phyloP scores from a whole-genome alignment of 2,329 filamentous ascomycete species.

The Venturia effusa region DNA sequence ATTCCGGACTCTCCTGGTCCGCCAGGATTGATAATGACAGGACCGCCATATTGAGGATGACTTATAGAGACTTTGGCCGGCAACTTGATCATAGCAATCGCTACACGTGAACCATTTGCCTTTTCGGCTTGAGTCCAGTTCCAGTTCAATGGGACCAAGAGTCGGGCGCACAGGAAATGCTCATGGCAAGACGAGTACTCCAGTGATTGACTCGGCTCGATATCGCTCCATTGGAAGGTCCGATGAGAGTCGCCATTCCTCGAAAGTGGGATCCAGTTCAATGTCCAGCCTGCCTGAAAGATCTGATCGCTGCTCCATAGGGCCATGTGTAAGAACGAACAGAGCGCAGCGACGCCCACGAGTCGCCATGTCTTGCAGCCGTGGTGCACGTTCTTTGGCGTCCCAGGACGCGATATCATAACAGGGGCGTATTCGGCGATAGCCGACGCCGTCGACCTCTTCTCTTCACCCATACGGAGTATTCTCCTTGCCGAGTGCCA shows the following conservation, averaged over 20 bases:
- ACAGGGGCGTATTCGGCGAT: not conserved
- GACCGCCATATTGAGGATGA: too few relatives aligned
- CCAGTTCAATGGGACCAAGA: constrained; percentile 39
- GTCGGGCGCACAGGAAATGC: constrained; percentile 36
- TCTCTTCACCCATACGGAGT: not conserved
- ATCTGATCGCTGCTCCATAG: not conserved
- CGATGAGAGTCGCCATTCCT: not conserved
- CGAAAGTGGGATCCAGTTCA: not conserved
- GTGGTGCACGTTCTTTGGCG: not conserved
- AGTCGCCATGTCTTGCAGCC: not conserved
- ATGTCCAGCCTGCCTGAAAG: not conserved
- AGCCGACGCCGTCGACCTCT: not conserved
- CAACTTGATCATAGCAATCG: too few relatives aligned
- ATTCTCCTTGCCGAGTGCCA: not conserved
- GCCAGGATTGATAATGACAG: too few relatives aligned
- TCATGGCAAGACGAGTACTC: constrained; percentile 29
- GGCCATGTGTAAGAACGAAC: not conserved
- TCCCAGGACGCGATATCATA: not conserved
- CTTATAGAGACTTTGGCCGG: too few relatives aligned
- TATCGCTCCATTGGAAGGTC: not conserved
- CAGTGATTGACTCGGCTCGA: constrained; percentile 13
- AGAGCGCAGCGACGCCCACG: not conserved
- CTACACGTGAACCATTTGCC: not conserved
- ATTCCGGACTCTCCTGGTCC: too few relatives aligned
- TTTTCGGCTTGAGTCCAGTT: constrained; percentile 15